phyloP scores from a whole-genome alignment of 129 eudicot species.

The Flaveria brownii region DNA sequence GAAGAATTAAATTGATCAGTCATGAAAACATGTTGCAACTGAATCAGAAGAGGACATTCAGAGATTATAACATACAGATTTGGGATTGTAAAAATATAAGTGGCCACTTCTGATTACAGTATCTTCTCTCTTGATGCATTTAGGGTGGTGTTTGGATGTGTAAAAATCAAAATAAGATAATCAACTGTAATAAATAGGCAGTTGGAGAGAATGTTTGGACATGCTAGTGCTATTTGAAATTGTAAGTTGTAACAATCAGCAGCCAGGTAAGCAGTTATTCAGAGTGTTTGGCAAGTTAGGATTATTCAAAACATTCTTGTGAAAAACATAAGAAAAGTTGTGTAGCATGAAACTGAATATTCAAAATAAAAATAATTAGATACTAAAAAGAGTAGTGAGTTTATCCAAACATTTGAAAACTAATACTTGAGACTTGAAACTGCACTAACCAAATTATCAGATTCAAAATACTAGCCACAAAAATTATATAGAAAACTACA shows the following conservation, averaged over 20 bases:
- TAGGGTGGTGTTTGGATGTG: neutral
- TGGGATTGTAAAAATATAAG: no score
- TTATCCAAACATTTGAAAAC: neutral
- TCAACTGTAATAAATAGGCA: neutral
- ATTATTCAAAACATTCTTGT: neutral
- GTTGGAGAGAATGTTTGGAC: neutral
- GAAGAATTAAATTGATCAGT: no score
- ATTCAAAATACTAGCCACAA: neutral
- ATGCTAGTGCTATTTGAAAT: neutral
- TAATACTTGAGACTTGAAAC: neutral
- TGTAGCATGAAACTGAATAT: neutral
- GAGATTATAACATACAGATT: no score
- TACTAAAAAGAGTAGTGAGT: neutral
- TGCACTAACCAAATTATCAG: conserved; percentile 1
- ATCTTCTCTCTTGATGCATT: neutral
- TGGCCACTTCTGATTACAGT: no score
- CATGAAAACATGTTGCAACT: no score
- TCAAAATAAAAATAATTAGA: neutral
- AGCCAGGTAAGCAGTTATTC: neutral
- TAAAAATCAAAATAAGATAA: neutral
- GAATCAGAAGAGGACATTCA: no score
- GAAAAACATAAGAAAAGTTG: neutral
- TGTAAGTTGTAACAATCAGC: conserved; percentile 8
- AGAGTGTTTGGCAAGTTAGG: neutral
- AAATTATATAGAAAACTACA: neutral